Percentiles rank a stretch among this genome's conserved stretches.
These are phyloP conservation scores for Penicillium sp. DNA, from an alignment of 2,329 filamentous ascomycete genomes.

Conservation along the genomic window DNA sequence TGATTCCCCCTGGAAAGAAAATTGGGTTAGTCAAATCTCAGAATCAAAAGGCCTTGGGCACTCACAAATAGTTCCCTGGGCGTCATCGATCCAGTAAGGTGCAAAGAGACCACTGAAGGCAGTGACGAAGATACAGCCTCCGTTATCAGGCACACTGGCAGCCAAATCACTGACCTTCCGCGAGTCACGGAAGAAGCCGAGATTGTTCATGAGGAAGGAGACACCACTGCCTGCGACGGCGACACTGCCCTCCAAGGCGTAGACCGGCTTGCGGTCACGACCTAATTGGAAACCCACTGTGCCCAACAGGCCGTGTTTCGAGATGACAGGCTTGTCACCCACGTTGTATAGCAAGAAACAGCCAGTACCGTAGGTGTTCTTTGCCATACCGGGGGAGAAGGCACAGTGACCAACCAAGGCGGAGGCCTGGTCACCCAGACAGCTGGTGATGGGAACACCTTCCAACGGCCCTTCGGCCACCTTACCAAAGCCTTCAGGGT, in stretches of 20 bases:
- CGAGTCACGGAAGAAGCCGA: slow-evolving; percentile 63
- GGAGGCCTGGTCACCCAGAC: slow-evolving; percentile 82
- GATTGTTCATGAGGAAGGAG: slow-evolving; percentile 70
- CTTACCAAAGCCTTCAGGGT: slow-evolving; percentile 69
- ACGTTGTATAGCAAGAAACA: slow-evolving; percentile 91
- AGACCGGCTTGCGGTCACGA: slow-evolving; percentile 66
- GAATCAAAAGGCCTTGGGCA: slow-evolving; percentile 13
- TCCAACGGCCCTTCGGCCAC: slow-evolving; percentile 66
- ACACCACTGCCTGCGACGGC: slow-evolving; percentile 80
- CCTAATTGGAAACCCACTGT: slow-evolving; percentile 86
- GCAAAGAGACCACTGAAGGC: slow-evolving; percentile 90
- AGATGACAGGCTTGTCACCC: slow-evolving; percentile 80
- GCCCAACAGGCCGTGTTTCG: slow-evolving; percentile 77
- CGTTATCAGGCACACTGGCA: slow-evolving; percentile 69
- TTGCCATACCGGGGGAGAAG: slow-evolving; percentile 78
- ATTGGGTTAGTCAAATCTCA: slow-evolving; percentile 7
- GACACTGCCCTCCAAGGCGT: slow-evolving; percentile 81
- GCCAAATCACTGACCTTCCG: slow-evolving; percentile 67
- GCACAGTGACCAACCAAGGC: slow-evolving; percentile 84
- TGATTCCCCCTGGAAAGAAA: slow-evolving; percentile 66
- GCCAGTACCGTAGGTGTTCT: slow-evolving; percentile 90
- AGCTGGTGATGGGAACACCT: slow-evolving; percentile 76
- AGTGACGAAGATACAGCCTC: slow-evolving; percentile 83
- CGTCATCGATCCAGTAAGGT: slow-evolving; percentile 93
- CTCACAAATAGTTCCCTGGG: slow-evolving; percentile 79